These are phyloP conservation scores for Cryphonectria carpinicola DNA, from an alignment of 2,329 filamentous ascomycete genomes.

Conservation along the genomic window DNA sequence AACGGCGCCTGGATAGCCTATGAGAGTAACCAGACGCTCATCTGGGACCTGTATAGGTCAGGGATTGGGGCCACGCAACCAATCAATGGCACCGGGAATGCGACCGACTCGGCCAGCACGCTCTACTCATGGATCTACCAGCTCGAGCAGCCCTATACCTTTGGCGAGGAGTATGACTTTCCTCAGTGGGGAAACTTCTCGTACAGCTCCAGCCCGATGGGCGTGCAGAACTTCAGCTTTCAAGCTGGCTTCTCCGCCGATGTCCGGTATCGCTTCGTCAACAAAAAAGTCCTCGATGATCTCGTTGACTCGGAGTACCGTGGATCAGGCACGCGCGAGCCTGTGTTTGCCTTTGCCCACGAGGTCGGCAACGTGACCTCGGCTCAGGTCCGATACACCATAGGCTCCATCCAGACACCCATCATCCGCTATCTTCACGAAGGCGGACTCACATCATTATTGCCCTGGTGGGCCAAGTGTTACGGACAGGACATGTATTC, in stretches of 20 bases:
- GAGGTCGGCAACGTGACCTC: slow-evolving; percentile 35
- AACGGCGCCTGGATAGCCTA: slow-evolving; percentile 80
- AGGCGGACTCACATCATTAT: slow-evolving; percentile 73
- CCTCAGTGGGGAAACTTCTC: slow-evolving; percentile 48
- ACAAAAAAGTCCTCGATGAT: slow-evolving; percentile 66
- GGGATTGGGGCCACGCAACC: slow-evolving; percentile 19
- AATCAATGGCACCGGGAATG: slow-evolving; percentile 46
- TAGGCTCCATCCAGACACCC: slow-evolving; percentile 74
- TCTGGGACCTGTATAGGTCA: slow-evolving; percentile 62
- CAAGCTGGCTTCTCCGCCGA: slow-evolving; percentile 68
- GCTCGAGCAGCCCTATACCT: slow-evolving; percentile 23
- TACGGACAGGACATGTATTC: slow-evolving; percentile 60
- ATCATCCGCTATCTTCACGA: slow-evolving; percentile 77
- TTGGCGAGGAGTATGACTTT: slow-evolving; percentile 48
- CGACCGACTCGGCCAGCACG: slow-evolving; percentile 6
- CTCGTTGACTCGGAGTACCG: slow-evolving; percentile 65
- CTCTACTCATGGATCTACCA: slow-evolving; percentile 29
- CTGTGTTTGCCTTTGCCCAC: slow-evolving; percentile 78
- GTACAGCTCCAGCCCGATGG: slow-evolving; percentile 29
- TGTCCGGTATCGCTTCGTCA: slow-evolving; percentile 68
- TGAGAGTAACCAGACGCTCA: slow-evolving; percentile 64
- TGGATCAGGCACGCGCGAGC: slow-evolving; percentile 72
- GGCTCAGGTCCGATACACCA: slow-evolving; percentile 69
- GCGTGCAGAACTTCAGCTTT: slow-evolving; percentile 29
- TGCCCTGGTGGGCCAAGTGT: slow-evolving; percentile 76